Conservation (phyloP, 2,329 filamentous ascomycete species). For the Gliomastix tumulicola region DNA sequence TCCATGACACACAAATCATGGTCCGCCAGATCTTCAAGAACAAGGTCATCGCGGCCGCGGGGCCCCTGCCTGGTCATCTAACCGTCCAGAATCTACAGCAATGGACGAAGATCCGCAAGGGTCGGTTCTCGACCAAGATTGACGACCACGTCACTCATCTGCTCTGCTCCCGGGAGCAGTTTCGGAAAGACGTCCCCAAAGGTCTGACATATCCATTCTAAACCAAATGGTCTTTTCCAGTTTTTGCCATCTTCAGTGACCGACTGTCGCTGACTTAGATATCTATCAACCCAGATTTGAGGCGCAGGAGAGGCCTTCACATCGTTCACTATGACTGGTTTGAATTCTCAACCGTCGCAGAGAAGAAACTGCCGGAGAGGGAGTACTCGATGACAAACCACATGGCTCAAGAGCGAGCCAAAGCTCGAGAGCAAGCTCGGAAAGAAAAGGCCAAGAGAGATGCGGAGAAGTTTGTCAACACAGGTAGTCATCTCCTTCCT, state of each 20-base stretch:
- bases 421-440: constrained; percentile 21
- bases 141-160: constrained; percentile 62
- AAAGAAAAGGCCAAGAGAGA: constrained; percentile 29
- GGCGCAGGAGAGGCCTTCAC: constrained; percentile 22
- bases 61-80: constrained; percentile 44
- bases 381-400: constrained; percentile 34
- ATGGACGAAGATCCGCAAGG: constrained; percentile 62
- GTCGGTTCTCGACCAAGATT: constrained; percentile 44
- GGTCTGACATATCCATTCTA: too few species aligned
- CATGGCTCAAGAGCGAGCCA: constrained; percentile 18
- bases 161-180: constrained; percentile 57
- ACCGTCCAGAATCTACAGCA: constrained; percentile 49
- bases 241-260: too few species aligned
- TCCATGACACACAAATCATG: constrained; percentile 16
- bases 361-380: constrained; percentile 19
- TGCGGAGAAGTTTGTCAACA: constrained; percentile 37
- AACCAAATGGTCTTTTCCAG: too few species aligned
- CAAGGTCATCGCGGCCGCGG: constrained; percentile 48
- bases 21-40: constrained; percentile 39
- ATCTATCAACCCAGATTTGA: constrained; percentile 30
- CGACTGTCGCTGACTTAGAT: too few species aligned
- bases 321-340: constrained; percentile 48
- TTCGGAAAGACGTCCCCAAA: constrained; percentile 33
- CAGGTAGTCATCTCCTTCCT: constrained; percentile 29
- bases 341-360: constrained; percentile 31